Conservation (phyloP, 768 basidiomycete species). For the Collybia mongolica region DNA sequence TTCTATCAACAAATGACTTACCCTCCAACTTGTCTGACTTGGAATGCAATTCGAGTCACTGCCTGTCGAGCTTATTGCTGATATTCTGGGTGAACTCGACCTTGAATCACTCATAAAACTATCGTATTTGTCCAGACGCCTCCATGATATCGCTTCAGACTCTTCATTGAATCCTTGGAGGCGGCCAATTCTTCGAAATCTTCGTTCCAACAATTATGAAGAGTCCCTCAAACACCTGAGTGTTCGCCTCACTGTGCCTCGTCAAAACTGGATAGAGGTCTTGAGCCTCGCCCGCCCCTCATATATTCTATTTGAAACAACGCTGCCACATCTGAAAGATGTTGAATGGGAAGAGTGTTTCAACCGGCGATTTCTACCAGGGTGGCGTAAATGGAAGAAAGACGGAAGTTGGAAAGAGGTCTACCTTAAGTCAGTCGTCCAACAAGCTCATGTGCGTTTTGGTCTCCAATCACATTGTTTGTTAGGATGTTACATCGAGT, state of each 20-base stretch:
- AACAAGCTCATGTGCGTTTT: constrained; percentile 4
- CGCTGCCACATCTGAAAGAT: constrained; percentile 64
- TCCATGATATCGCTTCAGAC: constrained; percentile 61
- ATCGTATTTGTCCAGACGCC: constrained; percentile 59
- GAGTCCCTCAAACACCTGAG: constrained; percentile 55
- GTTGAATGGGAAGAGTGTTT: constrained; percentile 79
- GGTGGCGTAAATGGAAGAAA: constrained; percentile 73
- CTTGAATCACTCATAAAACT: constrained; percentile 55
- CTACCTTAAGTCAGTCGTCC: constrained; percentile 57
- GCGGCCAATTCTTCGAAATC: constrained; percentile 59
- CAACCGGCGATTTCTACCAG: constrained; percentile 66
- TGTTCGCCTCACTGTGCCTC: constrained; percentile 61
- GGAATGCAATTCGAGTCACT: constrained; percentile 45
- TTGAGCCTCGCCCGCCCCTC: constrained; percentile 57
- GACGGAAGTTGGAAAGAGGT: constrained; percentile 62
- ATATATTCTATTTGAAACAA: constrained; percentile 67
- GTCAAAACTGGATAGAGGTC: constrained; percentile 81
- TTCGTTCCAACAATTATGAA: constrained; percentile 48
- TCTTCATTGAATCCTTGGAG: constrained; percentile 75
- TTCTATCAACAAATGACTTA: neutral
- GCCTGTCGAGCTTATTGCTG: constrained; percentile 77
- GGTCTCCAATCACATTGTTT: constrained; percentile 8
- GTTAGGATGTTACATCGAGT: constrained; percentile 59
- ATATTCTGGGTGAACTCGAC: constrained; percentile 69
- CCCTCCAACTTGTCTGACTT: neutral